Evolutionary conservation across 305 asterid genomes (phyloP).

Genomic region (Fraxinus baroniana): DNA sequence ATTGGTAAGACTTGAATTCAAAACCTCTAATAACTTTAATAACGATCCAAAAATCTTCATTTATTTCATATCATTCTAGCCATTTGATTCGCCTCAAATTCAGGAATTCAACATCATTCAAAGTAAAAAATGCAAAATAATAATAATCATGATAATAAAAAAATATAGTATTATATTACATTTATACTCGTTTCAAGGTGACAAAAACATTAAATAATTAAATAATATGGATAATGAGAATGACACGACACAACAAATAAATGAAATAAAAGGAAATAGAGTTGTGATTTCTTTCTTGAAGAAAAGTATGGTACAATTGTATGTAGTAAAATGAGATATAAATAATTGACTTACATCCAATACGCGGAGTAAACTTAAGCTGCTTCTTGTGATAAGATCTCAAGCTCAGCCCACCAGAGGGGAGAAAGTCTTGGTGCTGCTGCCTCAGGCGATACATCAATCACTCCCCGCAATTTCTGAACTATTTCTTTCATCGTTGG

Average conservation of each 20-base stretch:
- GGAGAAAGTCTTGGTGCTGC: conserved; percentile 92
- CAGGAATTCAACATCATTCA: not conserved
- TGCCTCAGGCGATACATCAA: conserved; percentile 78
- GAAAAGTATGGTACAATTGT: conserved; percentile 7
- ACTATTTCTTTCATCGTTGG: conserved; percentile 64
- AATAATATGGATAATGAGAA: not conserved
- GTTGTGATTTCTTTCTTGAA: not conserved
- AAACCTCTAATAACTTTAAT: not conserved
- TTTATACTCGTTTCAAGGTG: not conserved
- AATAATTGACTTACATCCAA: conserved; percentile 28
- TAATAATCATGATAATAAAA: no score
- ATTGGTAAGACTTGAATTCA: not conserved
- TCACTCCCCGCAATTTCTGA: conserved; percentile 48
- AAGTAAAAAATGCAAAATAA: not conserved
- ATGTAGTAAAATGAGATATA: conserved; percentile 16
- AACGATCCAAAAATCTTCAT: not conserved
- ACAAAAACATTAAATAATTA: not conserved
- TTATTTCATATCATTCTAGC: not conserved
- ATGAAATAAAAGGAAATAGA: not conserved
- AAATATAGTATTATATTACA: not conserved
- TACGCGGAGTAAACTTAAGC: conserved; percentile 36
- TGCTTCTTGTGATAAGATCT: conserved; percentile 82
- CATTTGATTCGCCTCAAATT: not conserved
- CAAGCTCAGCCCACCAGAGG: conserved; percentile 99
- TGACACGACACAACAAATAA: not conserved